Evolutionary conservation across 257 asterid genomes (phyloP).

Genomic region (Plantago ovata): DNA sequence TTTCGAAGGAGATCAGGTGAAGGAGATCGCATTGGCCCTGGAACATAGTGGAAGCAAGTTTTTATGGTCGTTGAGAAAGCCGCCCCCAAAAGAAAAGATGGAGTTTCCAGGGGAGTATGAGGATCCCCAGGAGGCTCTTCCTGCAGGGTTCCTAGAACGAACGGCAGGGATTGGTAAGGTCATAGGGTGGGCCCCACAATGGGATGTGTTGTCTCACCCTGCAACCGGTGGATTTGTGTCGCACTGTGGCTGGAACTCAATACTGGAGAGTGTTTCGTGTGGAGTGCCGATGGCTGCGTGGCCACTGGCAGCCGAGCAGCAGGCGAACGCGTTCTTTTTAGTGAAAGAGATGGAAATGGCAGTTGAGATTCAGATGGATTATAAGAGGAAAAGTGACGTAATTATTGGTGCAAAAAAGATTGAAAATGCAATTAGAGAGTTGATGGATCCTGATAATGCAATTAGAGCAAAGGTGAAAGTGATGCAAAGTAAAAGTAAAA

Average conservation of each 20-base stretch:
- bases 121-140: constrained; percentile 24
- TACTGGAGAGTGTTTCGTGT: constrained; percentile 45
- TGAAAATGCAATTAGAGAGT: constrained; percentile 28
- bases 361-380: constrained; percentile 33
- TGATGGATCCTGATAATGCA: constrained; percentile 29
- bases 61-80: constrained; percentile 49
- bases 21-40: constrained; percentile 39
- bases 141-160: constrained; percentile 42
- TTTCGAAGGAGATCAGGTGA: constrained; percentile 39
- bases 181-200: constrained; percentile 54
- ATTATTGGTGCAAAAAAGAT: constrained; percentile 36
- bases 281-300: constrained; percentile 49
- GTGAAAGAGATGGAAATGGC: constrained; percentile 42
- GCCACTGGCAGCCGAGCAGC: constrained; percentile 50
- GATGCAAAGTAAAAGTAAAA: constrained; percentile 33
- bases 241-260: constrained; percentile 60
- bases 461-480: constrained; percentile 38
- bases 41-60: constrained; percentile 38
- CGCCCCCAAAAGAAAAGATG: constrained; percentile 9
- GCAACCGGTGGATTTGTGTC: constrained; percentile 53
- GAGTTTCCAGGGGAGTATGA: constrained; percentile 25
- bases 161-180: constrained; percentile 37
- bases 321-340: constrained; percentile 36
- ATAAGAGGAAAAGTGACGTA: constrained; percentile 9
- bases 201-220: constrained; percentile 35